Evolutionary conservation across 2,329 filamentous ascomycete genomes (phyloP), one percentile per base, ranked within the genome.

Genomic region (Peltaster fructicola): DNA sequence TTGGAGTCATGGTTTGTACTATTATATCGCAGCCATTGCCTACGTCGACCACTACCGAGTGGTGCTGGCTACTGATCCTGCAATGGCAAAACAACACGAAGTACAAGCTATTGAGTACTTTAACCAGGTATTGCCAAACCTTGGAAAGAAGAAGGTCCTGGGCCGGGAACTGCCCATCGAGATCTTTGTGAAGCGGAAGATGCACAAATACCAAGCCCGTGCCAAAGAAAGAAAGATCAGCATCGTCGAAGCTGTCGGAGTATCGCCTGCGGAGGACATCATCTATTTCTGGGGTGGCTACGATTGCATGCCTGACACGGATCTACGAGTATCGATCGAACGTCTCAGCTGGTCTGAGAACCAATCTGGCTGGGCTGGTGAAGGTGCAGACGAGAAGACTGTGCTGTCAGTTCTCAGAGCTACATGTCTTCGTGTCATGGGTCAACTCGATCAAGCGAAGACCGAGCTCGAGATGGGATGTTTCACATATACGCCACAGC

Each of bases 261-360:
- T 79, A 3, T 77, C 73, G 31, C 88, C 88, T 0, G 59, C 80
- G 1, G 68, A 82, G 41, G 88, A 95, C 55, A 91, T 95, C 76
- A 73, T 77, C 8, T 91, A 85, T 48, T 70, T 95, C 40, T 95
- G 84, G 84, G 84, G 80, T 43, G 85, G 84, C 1, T 71, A 69
- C 39, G 85, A 79, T 51, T 70, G 81, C 27, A 90, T 92, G 79
- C 58, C 65, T 2, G 40, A 53, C 1, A 53, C 54, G 0, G 66
- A 85, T 31, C 56, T 92, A 8, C 57, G 74, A 23, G 53, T 59
- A 20, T 78, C 71, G 0, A 47, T 80, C 17, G 51, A 47, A 1
- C 63, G 64, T n/a, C 52, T 92, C 7, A 56, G 59, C 0, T 91
- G 81, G 53, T 72, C 68, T 13, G 51, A 57, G 39, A 60, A 60